phyloP scores from a whole-genome alignment of 306 rosid genomes.

The Medicago ruthenica region DNA sequence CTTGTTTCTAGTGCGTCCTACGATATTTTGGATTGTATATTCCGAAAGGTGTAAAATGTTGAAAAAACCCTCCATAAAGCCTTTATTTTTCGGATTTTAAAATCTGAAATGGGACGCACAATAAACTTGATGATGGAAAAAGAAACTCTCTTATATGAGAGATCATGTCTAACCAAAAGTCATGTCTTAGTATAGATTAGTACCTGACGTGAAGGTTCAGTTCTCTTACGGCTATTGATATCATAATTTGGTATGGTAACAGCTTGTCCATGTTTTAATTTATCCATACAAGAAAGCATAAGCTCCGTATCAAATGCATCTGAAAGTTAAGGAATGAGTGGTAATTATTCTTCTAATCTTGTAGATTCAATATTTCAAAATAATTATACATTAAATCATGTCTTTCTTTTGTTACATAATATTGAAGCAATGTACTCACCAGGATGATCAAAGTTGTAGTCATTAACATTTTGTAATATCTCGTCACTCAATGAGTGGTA shows the following conservation, averaged over 20 bases:
- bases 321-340: slow-evolving; percentile 39
- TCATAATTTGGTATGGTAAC: slow-evolving; percentile 84
- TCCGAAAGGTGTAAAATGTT: no score
- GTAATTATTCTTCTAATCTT: background rate
- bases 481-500: slow-evolving; percentile 66
- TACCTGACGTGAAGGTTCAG: slow-evolving; percentile 70
- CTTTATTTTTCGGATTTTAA: no score
- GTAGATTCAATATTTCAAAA: background rate
- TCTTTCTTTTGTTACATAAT: background rate
- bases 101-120: no score
- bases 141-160: no score
- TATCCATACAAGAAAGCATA: slow-evolving; percentile 69
- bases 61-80: no score
- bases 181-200: no score
- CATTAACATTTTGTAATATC: slow-evolving; percentile 57
- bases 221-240: slow-evolving; percentile 58
- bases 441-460: slow-evolving; percentile 92
- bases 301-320: slow-evolving; percentile 80
- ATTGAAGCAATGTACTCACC: slow-evolving; percentile 58
- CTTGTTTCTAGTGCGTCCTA: no score
- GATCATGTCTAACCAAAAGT: no score
- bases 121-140: no score
- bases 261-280: slow-evolving; percentile 68
- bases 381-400: background rate
- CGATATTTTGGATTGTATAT: no score